Evolutionary conservation across 2,329 filamentous ascomycete genomes (phyloP), one percentile per base, ranked within the genome.

Genomic region (Epichloe hybrida): DNA sequence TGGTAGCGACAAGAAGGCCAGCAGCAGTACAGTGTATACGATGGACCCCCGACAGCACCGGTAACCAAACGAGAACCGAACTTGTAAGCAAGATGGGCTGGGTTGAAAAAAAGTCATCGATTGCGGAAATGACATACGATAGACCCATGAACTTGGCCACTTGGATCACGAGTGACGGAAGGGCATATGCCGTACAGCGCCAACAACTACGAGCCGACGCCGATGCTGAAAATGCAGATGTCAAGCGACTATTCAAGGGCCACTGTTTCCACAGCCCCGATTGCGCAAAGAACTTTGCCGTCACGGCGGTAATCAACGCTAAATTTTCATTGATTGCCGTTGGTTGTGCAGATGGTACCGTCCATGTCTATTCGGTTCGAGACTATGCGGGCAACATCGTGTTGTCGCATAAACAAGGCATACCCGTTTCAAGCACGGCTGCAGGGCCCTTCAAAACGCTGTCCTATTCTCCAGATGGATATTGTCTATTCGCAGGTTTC

Each of bases 21-120:
- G 84, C 90, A 0, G 91, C 93, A n/a, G 81, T 97, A 15, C 93
- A 98, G 66, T 96, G 90, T 68, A 97, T 98, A 58, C 81, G 86
- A 52, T 98, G 93, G 93, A 86, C 84, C 0, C 86, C 90, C 1
- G 90, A 95, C 63, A 84, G 77, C 56, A 79, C 76, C 36, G 86
- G 87, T 20, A 84, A 79, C 54, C 91, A 97, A 67, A 96, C 90
- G 3, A 89, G 81, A 58, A 96, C 93, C 1, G 90, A 97, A 67
- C 75, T 97, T 7, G 71, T 97, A 54, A 90, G 83, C 61, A 84
- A 86, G 50, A 95, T 96, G 81, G 70, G 79, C 46, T 95, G 89
- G 84, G 69, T 96, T 21, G 81, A 83, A 49, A 90, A 87, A 65
- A 91, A 86, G 66, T 75, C 78, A 1, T 80, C 76, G 2, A 80